Evolutionary conservation across 108 stramenopile species (phyloP), one percentile per base, ranked within the genome.

Genomic region (Nitzschia inconspicua): DNA sequence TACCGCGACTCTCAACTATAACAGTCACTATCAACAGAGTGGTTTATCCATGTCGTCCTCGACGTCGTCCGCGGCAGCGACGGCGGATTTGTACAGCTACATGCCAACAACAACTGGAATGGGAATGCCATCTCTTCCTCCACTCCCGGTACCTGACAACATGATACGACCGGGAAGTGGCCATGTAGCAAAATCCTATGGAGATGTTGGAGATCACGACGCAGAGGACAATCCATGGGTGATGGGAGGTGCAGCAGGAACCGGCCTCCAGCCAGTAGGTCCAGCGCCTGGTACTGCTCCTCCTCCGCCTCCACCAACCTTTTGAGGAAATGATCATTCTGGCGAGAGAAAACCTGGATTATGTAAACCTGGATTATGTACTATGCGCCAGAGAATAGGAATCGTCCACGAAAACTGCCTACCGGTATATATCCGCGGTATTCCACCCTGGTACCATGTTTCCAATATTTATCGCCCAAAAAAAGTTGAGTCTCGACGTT

Each of bases 281-380:
- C 30, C 55, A 7, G 56, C 44, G 19, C 70, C 70, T 11, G 22
- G 53, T 4, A 30, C 60, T 29, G 25, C 68, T 13, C 66, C 66
- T 14, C 68, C 70, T 14, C 70, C 70, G 4, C 70, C 70, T 40
- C 70, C 70, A 10, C 68, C 68, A 47, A 30, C 46, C n/a, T n/a
- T n/a, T n/a, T n/a, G n/a, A n/a, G n/a, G n/a, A n/a, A n/a, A n/a
- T n/a, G n/a, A n/a, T n/a, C n/a, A n/a, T n/a, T n/a, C n/a, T n/a
- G n/a, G n/a, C n/a, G n/a, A n/a, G n/a, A n/a, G n/a, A n/a, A n/a
- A n/a, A n/a, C n/a, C n/a, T n/a, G n/a, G n/a, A n/a, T n/a, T n/a
- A n/a, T n/a, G n/a, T n/a, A n/a, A n/a, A n/a, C n/a, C n/a, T n/a
- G n/a, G n/a, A n/a, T n/a, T n/a, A n/a, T n/a, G n/a, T n/a, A n/a